Conservation (phyloP, 805 yeast species). For the Sugiyamaella floridensis region DNA sequence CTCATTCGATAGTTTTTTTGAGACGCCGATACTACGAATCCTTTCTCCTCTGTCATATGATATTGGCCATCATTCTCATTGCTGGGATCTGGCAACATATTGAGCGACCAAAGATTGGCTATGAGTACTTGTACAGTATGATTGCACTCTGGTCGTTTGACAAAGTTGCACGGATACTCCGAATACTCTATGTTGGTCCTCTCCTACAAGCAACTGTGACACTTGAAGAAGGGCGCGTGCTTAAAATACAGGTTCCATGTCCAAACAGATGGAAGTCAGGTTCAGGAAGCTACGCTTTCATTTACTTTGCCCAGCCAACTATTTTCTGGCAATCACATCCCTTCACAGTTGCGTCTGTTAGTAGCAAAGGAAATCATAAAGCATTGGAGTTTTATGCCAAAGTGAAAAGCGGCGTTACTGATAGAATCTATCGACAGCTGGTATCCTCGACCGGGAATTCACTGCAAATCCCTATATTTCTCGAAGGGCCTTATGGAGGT, state of each 20-base stretch:
- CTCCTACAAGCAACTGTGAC: slow-evolving; percentile 22
- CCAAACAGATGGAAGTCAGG: slow-evolving; percentile 36
- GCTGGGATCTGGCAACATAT: slow-evolving; percentile 56
- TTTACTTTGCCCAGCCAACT: slow-evolving; percentile 47
- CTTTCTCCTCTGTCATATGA: slow-evolving; percentile 52
- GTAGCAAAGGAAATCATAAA: slow-evolving; percentile 8
- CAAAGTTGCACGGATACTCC: slow-evolving; percentile 47
- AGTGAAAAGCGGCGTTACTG: slow-evolving; percentile 18
- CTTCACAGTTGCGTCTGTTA: slow-evolving; percentile 39
- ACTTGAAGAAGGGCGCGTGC: slow-evolving; percentile 13
- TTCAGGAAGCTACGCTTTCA: slow-evolving; percentile 52
- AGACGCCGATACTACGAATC: slow-evolving; percentile 53
- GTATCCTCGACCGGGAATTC: neutral
- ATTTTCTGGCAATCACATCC: slow-evolving; percentile 72
- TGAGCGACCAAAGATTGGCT: slow-evolving; percentile 32
- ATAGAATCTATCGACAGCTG: neutral
- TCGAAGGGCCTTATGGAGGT: slow-evolving; percentile 61
- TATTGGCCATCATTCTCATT: slow-evolving; percentile 47
- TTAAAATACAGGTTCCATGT: slow-evolving; percentile 14
- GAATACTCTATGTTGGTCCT: slow-evolving; percentile 52
- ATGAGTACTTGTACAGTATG: slow-evolving; percentile 47
- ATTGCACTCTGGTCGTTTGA: slow-evolving; percentile 69
- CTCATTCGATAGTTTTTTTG: slow-evolving; percentile 47
- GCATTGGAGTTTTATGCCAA: slow-evolving; percentile 12
- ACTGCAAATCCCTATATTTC: neutral